Base-by-base conservation (phyloP, 1,139 yeast species). In the Yamadazyma pseudoaaseri region DNA sequence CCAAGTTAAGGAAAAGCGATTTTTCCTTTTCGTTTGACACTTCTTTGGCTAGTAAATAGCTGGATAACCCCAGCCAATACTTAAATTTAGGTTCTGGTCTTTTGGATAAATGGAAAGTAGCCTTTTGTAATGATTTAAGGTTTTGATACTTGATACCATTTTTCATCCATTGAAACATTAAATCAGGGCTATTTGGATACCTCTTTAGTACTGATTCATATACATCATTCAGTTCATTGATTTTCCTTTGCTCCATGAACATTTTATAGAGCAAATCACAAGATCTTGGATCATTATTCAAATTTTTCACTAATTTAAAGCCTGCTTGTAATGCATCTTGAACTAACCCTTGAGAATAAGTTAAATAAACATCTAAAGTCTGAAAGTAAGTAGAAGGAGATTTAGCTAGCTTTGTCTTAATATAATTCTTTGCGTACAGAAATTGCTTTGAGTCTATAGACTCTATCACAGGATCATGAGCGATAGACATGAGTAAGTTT, bases 201-300 rank as follows among this genome's bases (percentile, higher is more conserved):
- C 70, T 75, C 45, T 76, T 75, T 26, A 75, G 66, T 2, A 80
- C 76, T 36, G 65, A 65, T 44, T 81, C 87, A 51, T 70, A 81
- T 3, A 76, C 63, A 20, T 59, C 62, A 26, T 59, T 56, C 5
- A 75, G 64, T 26, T 64, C 73, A 4, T 44, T 52, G 16, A 45
- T 49, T 39, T 58, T 51, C 2, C 69, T 73, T n/a, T 62, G 52
- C 9, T 49, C 47, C 3, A 41, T 41, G 43, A 68, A 71, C 16
- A 73, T 61, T 3, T 60, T 60, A 26, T 58, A 58, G 25, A 84
- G 52, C 6, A 78, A 44, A n/a, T 63, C 65, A 25, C 81, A 54
- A 0, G 85, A 62, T 12, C 66, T 64, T 2, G 74, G 67, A 43
- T 81, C 86, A 35, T 72, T 72, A 2, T 87, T 86, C 2, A 56